Evolutionary conservation across 768 basidiomycete species (phyloP).

Genomic region (Boletus reticulatus): DNA sequence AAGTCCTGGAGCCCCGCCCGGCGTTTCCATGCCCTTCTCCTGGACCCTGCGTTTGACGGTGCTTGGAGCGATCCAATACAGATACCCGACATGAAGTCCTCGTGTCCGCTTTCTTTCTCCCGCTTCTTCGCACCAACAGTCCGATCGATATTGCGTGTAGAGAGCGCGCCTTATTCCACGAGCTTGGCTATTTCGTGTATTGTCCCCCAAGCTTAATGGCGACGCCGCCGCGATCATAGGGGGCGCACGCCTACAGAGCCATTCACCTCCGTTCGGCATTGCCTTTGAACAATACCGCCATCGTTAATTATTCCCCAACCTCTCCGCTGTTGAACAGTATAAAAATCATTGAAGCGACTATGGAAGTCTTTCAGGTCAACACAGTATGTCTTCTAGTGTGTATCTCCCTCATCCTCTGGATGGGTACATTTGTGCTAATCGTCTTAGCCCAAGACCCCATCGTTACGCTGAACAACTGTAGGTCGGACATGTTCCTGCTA

Average conservation of each 20-base stretch:
- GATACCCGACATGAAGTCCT: slow-evolving; percentile 39
- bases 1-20: slow-evolving; percentile 18
- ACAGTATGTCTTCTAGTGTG: slow-evolving; percentile 23
- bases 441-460: slow-evolving; percentile 27
- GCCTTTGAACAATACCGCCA: slow-evolving; percentile 25
- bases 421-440: slow-evolving; percentile 10
- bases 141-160: slow-evolving; percentile 35
- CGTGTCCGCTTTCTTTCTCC: slow-evolving; percentile 30
- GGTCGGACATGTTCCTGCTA: slow-evolving; percentile 6
- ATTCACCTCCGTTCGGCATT: slow-evolving; percentile 29
- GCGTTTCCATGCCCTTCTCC: slow-evolving; percentile 22
- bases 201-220: slow-evolving; percentile 23
- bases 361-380: slow-evolving; percentile 14
- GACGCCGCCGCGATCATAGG: slow-evolving; percentile 32
- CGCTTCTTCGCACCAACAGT: slow-evolving; percentile 33
- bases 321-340: slow-evolving; percentile 25
- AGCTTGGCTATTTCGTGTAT: slow-evolving; percentile 28
- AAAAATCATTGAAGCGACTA: slow-evolving; percentile 21
- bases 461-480: slow-evolving; percentile 43
- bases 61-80: slow-evolving; percentile 34
- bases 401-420: not conserved
- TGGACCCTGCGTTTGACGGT: slow-evolving; percentile 22
- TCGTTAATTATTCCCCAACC: slow-evolving; percentile 21
- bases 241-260: slow-evolving; percentile 20
- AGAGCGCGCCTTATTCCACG: slow-evolving; percentile 32